Conservation (phyloP, 345 rosid genomes). For the Reutealis trisperma region DNA sequence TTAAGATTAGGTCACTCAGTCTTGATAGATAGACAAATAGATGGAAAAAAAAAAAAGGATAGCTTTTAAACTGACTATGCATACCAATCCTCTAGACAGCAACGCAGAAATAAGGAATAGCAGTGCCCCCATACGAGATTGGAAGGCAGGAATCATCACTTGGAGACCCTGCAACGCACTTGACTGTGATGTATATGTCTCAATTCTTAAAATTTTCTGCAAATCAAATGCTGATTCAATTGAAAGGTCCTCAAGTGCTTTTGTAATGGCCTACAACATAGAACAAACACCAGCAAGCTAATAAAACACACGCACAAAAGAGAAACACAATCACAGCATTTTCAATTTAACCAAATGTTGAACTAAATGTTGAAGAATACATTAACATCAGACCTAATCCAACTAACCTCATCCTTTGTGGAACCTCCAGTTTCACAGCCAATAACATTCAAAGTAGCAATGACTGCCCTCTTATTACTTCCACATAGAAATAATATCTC, state of each 20-base stretch:
- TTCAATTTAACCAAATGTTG: background rate
- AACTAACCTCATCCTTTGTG: conserved; percentile 58
- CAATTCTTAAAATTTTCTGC: conserved; percentile 70
- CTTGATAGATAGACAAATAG: background rate
- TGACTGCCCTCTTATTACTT: conserved; percentile 61
- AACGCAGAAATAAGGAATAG: conserved; percentile 92
- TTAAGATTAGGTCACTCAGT: background rate
- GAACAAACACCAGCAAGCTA: conserved; percentile 14
- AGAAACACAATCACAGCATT: background rate
- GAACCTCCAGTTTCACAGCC: conserved; percentile 37
- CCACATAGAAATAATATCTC: conserved; percentile 94
- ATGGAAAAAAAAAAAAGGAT: background rate
- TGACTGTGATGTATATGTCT: conserved; percentile 48
- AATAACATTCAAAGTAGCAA: conserved; percentile 53
- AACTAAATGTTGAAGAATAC: conserved; percentile 16
- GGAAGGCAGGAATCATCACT: conserved; percentile 65
- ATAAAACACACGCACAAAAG: background rate
- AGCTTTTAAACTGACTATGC: conserved; percentile 25
- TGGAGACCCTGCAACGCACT: conserved; percentile 60
- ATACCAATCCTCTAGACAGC: conserved; percentile 97
- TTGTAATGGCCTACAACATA: conserved; percentile 48
- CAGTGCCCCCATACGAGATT: conserved; percentile 93
- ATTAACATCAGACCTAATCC: conserved; percentile 13
- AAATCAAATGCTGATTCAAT: conserved; percentile 84
- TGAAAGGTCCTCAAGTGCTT: conserved; percentile 61